Base-by-base conservation (phyloP, 2,329 filamentous ascomycete species). In the Scytalidium lignicola region DNA sequence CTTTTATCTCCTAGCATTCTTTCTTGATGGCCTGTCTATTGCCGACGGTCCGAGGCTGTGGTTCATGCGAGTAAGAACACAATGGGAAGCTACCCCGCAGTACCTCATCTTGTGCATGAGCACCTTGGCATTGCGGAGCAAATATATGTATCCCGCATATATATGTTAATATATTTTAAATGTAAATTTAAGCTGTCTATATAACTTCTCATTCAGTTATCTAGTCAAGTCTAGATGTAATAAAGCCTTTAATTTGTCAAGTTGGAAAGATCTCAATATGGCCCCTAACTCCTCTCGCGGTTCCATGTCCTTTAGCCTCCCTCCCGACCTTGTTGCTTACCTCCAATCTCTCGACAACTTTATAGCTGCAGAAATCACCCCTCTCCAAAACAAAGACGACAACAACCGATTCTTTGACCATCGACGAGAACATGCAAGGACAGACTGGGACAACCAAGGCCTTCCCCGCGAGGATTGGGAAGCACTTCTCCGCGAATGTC, bases 401-500 rank as follows among this genome's bases (percentile, higher is more conserved):
- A 84, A 84, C 59, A 70, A 79, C 48, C 75, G 79, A 50, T 85
- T 85, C 73, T 84, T 85, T 65, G 80, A 84, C 62, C 76, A 85
- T 63, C 74, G 80, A 17, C 76, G 80, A 54, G 80, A 85, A 57
- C 73, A 82, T 58, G 69, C 78, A 6, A 76, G 80, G 28, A 85
- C 80, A 1, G 73, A 84, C 58, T 84, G 79, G 78, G 58, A 60
- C 5, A 56, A 59, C 40, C 44, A 50, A 70, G 79, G 80, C 2
- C 69, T 83, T 2, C 80, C 81, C 1, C 72, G 71, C 5, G 63
- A 70, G 41, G 79, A 82, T 57, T 84, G 80, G 80, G 79, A 84
- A 56, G 65, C 68, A 1, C 64, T 85, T 0, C 67, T 83, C 13
- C 58, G 51, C 5, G 62, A 79, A 61, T 74, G 74, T 12, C 70